Evolutionary conservation across 2,329 filamentous ascomycete species (phyloP), one percentile per base, ranked within the genome.

Genomic region (Monosporascus sp.): DNA sequence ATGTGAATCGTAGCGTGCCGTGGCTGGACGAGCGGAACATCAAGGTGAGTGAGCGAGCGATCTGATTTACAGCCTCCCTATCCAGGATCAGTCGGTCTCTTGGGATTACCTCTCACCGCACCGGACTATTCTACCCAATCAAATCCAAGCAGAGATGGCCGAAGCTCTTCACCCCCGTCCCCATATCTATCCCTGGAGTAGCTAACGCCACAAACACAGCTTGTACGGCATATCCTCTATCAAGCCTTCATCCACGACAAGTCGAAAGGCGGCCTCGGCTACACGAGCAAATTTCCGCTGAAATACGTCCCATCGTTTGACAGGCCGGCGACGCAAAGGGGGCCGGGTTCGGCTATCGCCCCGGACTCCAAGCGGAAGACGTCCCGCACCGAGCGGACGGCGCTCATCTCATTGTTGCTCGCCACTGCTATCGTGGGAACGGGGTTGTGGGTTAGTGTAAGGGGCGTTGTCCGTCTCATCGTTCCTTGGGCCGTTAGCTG

Each of bases 221-320:
- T 68, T 36, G 54, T 66, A 57, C 87, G 83, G 65, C 73, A 75
- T 24, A 68, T 85, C 3, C 78, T 87, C 57, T 87, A 82, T 66
- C 71, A 75, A 18, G 66, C 87, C 3, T 77, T 88, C 17, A 78
- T 85, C n/a, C 76, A 85, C 52, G 80, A 82, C 52, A 82, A 84
- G 50, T 63, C 65, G n/a, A 54, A 66, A 51, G 81, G 75, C 51
- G 87, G 84, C 0, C 73, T 92, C 7, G 82, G 85, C 0, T 73
- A 78, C 47, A 78, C 84, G 61, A 82, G 80, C 1, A 74, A 72
- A 8, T 91, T 90, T 62, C 81, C 86, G 20, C 87, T 91, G 69
- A 86, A 90, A 64, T 88, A 87, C 62, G 73, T 87, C 9, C 86
- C 86, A 0, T 64, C 66, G 25, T 62, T 72, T 18, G 68, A 68